Conservation (phyloP, 768 basidiomycete species). For the Suillus clintonianus region DNA sequence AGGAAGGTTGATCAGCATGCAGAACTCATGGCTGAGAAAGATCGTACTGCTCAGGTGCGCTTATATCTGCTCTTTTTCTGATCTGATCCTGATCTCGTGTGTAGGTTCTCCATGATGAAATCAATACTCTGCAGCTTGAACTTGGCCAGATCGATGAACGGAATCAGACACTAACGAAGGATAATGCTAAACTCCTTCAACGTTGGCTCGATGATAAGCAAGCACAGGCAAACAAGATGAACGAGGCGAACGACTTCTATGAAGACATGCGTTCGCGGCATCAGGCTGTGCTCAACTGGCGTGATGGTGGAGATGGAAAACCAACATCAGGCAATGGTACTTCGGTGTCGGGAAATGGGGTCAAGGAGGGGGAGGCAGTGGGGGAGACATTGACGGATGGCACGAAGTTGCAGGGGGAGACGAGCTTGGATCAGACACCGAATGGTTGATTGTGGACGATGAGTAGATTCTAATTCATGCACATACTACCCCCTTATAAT, state of each 20-base stretch:
- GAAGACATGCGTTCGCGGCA: slow-evolving; percentile 82
- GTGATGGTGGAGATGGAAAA: slow-evolving; percentile 37
- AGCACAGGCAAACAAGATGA: slow-evolving; percentile 90
- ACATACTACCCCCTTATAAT: slow-evolving; percentile 11
- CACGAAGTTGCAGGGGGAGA: slow-evolving; percentile 67
- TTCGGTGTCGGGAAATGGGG: slow-evolving; percentile 43
- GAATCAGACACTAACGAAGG: slow-evolving; percentile 82
- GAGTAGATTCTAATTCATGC: slow-evolving; percentile 25
- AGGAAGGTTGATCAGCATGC: slow-evolving; percentile 82
- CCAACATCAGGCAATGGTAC: slow-evolving; percentile 39
- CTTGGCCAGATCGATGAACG: slow-evolving; percentile 87
- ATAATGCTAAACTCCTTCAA: slow-evolving; percentile 93
- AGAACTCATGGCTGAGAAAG: slow-evolving; percentile 87
- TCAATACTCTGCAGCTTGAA: slow-evolving; percentile 89
- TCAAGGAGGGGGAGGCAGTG: slow-evolving; percentile 41
- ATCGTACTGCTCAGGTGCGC: slow-evolving; percentile 81
- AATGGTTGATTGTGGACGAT: slow-evolving; percentile 79
- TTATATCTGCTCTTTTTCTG: not conserved
- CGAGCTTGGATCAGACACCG: slow-evolving; percentile 82
- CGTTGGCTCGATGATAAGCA: slow-evolving; percentile 98
- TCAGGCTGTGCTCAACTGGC: slow-evolving; percentile 61
- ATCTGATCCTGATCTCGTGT: slow-evolving; percentile 7
- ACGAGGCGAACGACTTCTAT: slow-evolving; percentile 88
- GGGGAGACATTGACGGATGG: slow-evolving; percentile 60
- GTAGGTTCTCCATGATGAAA: slow-evolving; percentile 93